These are phyloP conservation scores for Gossypium australe DNA, from an alignment of 345 rosid genomes.

Conservation along the genomic window DNA sequence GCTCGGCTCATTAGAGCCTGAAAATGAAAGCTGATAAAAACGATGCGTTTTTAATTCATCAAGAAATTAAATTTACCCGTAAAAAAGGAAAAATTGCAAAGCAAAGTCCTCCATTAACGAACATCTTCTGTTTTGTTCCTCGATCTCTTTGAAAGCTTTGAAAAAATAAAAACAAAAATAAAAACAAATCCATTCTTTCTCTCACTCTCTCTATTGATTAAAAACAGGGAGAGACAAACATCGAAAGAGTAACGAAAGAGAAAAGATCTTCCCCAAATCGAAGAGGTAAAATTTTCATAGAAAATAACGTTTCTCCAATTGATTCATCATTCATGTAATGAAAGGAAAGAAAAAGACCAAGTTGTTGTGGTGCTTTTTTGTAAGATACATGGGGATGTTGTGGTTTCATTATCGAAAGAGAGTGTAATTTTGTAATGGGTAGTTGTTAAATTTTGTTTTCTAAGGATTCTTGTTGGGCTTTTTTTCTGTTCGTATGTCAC, in stretches of 20 bases:
- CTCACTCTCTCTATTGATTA: background rate
- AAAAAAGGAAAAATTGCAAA: background rate
- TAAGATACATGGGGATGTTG: constrained; percentile 27
- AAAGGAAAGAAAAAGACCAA: background rate
- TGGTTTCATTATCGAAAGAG: constrained; percentile 29
- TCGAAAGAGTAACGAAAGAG: background rate
- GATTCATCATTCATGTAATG: background rate
- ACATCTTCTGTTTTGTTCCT: background rate
- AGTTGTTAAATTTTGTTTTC: constrained; percentile 12
- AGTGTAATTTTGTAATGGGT: constrained; percentile 9
- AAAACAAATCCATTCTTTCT: too few relatives aligned
- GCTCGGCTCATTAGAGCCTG: too few relatives aligned
- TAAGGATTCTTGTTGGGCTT: constrained; percentile 3
- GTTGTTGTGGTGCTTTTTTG: background rate
- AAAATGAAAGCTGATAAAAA: background rate
- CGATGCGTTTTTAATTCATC: background rate
- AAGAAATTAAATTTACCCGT: background rate
- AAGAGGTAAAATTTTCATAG: constrained; percentile 23
- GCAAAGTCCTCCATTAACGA: constrained; percentile 14
- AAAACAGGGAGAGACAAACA: constrained; percentile 3
- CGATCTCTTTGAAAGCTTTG: constrained; percentile 15
- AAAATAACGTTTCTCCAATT: background rate
- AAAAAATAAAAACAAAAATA: background rate
- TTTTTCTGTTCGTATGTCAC: constrained; percentile 50
- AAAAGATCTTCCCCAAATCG: constrained; percentile 22